Percentiles rank a stretch among this genome's conserved stretches.
These are phyloP conservation scores for Picocystis sp. DNA, from an alignment of 163 green algal genomes.

Conservation along the genomic window DNA sequence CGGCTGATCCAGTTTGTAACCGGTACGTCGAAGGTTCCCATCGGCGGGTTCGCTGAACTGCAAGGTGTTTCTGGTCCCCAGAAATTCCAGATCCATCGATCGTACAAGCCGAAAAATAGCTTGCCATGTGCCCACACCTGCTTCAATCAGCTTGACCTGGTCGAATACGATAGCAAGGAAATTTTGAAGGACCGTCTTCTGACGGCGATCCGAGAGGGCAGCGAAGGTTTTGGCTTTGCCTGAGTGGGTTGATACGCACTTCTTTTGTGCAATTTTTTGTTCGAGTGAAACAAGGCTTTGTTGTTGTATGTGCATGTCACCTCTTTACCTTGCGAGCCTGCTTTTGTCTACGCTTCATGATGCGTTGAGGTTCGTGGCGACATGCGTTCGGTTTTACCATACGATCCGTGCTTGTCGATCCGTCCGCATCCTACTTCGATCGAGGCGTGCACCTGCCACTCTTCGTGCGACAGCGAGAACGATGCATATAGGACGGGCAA, in stretches of 20 bases:
- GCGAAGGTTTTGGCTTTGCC: conserved; percentile 80
- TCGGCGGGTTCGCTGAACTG: conserved; percentile 86
- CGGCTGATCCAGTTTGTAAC: conserved; percentile 80
- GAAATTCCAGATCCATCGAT: conserved; percentile 86
- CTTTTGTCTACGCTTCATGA: no score
- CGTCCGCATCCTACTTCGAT: no score
- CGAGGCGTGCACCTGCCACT: no score
- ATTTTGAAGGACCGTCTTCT: conserved; percentile 73
- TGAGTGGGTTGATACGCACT: neutral
- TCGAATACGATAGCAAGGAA: conserved; percentile 84
- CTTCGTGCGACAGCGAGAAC: no score
- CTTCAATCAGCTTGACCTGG: conserved; percentile 97
- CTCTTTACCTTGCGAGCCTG: no score
- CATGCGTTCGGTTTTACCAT: no score
- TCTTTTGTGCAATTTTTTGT: neutral
- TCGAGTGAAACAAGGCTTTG: no score
- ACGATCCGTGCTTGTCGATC: no score
- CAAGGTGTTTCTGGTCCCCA: conserved; percentile 86
- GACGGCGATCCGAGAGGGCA: conserved; percentile 72
- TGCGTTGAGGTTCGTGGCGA: no score
- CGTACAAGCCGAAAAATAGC: conserved; percentile 47
- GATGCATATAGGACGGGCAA: no score
- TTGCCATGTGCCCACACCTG: conserved; percentile 92
- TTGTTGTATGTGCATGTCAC: no score
- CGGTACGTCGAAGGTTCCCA: conserved; percentile 63